Percentiles rank a stretch among this genome's conserved stretches.
These are phyloP conservation scores for Cyberlindnera samutprakarnensis DNA, from an alignment of 805 yeast species.

Conservation along the genomic window DNA sequence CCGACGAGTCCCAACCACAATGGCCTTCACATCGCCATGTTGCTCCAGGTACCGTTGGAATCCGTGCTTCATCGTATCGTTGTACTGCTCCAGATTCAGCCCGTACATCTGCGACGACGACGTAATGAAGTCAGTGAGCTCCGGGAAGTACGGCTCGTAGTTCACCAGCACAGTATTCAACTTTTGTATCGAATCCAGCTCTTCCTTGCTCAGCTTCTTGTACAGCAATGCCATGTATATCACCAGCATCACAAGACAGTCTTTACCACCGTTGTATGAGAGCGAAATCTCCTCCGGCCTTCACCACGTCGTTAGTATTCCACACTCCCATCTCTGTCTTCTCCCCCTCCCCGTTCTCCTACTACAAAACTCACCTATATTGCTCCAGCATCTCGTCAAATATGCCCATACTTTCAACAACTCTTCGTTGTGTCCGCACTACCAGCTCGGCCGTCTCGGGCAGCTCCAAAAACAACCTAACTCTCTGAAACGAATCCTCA, in stretches of 20 bases:
- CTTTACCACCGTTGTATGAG: slow-evolving; percentile 95
- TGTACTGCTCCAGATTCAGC: slow-evolving; percentile 36
- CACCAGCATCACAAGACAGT: slow-evolving; percentile 83
- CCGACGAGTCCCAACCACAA: slow-evolving; percentile 81
- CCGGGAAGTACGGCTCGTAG: slow-evolving; percentile 63
- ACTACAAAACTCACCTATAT: slow-evolving; percentile 1
- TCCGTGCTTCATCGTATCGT: slow-evolving; percentile 51
- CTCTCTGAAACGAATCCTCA: too few relatives aligned
- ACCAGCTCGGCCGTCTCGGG: too few relatives aligned
- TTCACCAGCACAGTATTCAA: slow-evolving; percentile 67
- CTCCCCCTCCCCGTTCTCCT: too few relatives aligned
- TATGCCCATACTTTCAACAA: slow-evolving; percentile 3
- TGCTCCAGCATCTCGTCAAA: slow-evolving; percentile 6
- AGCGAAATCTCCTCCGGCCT: slow-evolving; percentile 49
- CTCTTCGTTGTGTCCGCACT: slow-evolving; percentile 5
- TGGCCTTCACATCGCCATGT: slow-evolving; percentile 53
- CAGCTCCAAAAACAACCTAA: too few relatives aligned
- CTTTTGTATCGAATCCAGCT: slow-evolving; percentile 20
- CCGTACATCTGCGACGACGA: slow-evolving; percentile 46
- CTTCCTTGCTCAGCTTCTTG: slow-evolving; percentile 18
- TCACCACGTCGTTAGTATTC: slow-evolving; percentile 1
- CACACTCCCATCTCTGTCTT: too few relatives aligned
- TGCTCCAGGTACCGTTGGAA: slow-evolving; percentile 50
- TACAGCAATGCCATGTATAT: slow-evolving; percentile 54
- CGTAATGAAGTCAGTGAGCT: slow-evolving; percentile 59